Conservation (phyloP, 2,329 filamentous ascomycete genomes). For the Talaromyces islandicus region DNA sequence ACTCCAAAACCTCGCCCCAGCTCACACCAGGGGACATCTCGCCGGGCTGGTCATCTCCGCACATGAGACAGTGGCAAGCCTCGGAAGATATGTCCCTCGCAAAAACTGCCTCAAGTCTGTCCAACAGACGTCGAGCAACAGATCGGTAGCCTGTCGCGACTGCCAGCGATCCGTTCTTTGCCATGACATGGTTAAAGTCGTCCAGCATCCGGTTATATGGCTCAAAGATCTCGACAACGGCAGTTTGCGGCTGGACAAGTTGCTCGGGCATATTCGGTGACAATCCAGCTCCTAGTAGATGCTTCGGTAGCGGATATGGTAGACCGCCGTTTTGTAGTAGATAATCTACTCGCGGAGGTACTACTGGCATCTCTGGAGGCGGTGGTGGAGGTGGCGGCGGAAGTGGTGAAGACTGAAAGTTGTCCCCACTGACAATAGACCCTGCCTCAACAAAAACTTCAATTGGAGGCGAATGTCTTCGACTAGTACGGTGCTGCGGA, state of each 20-base stretch:
- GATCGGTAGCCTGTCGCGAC: slow-evolving; percentile 94
- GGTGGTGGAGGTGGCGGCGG: slow-evolving; percentile 68
- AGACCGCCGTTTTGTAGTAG: slow-evolving; percentile 84
- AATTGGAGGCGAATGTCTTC: slow-evolving; percentile 23
- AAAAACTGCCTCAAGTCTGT: slow-evolving; percentile 90
- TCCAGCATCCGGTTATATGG: slow-evolving; percentile 78
- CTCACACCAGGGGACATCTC: slow-evolving; percentile 62
- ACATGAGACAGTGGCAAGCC: slow-evolving; percentile 82
- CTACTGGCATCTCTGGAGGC: slow-evolving; percentile 58
- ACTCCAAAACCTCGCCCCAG: slow-evolving; percentile 93
- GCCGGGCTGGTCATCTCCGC: slow-evolving; percentile 56
- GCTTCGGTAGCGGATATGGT: slow-evolving; percentile 62
- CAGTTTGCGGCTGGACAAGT: slow-evolving; percentile 58
- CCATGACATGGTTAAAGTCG: slow-evolving; percentile 76
- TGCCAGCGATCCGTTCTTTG: slow-evolving; percentile 80
- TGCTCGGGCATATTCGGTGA: slow-evolving; percentile 52
- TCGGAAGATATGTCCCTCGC: slow-evolving; percentile 83
- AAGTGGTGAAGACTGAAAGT: slow-evolving; percentile 17
- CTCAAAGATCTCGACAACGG: slow-evolving; percentile 70
- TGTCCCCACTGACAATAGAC: slow-evolving; percentile 20
- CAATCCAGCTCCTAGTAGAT: slow-evolving; percentile 54
- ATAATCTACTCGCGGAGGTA: slow-evolving; percentile 83
- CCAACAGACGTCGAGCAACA: slow-evolving; percentile 81
- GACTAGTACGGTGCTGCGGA: not conserved
- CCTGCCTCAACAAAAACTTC: slow-evolving; percentile 32